Conservation (phyloP, 179 eudicot genomes). For the Spergularia azorica region DNA sequence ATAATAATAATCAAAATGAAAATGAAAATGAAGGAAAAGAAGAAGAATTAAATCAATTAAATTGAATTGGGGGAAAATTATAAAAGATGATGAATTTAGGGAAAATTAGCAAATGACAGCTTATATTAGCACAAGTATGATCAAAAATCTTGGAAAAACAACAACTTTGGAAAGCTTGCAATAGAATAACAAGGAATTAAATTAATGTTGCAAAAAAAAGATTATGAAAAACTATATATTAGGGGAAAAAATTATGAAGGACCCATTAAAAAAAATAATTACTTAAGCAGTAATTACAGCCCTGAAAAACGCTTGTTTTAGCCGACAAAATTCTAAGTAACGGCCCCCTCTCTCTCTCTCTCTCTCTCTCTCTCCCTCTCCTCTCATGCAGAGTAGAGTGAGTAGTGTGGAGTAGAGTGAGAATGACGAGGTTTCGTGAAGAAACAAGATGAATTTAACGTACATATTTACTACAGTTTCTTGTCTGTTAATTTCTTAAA, state of each 20-base stretch:
- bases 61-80: constrained; percentile 13
- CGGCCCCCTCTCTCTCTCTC: constrained; percentile 19
- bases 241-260: background rate
- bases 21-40: background rate
- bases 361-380: too few species aligned
- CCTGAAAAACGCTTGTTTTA: constrained; percentile 14
- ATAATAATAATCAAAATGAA: too few species aligned
- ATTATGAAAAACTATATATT: background rate
- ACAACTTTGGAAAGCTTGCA: constrained; percentile 14
- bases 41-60: background rate
- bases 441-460: background rate
- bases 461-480: constrained; percentile 3
- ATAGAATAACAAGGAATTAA: background rate
- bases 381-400: background rate
- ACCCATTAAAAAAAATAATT: constrained; percentile 20
- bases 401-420: constrained; percentile 6
- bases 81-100: too few species aligned
- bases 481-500: constrained; percentile 16
- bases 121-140: constrained; percentile 18
- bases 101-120: constrained; percentile 19
- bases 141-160: constrained; percentile 18
- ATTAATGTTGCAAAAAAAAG: background rate
- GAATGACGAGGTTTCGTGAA: background rate
- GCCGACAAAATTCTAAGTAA: constrained; percentile 36
- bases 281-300: constrained; percentile 20